Evolutionary conservation across 192 early-diverging fungal genomes (phyloP), one percentile per base, ranked within the genome.

Genomic region (Borealophlyctis nickersoniae): DNA sequence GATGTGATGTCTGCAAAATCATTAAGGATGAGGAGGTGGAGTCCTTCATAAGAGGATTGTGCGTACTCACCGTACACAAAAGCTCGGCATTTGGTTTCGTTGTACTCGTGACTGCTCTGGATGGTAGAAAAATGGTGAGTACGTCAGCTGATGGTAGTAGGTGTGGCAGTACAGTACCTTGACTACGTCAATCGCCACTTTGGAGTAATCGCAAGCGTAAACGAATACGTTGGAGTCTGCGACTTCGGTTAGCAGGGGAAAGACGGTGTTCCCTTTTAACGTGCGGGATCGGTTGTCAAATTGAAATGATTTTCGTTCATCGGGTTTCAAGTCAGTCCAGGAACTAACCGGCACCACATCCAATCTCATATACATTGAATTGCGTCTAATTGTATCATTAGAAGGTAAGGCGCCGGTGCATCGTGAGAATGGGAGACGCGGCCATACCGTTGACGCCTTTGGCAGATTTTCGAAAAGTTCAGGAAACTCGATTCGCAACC

Each of bases 151-250:
- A n/a, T n/a, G n/a, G n/a, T n/a, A n/a, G n/a, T n/a, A n/a, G n/a
- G n/a, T n/a, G n/a, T n/a, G n/a, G n/a, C n/a, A n/a, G n/a, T n/a
- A n/a, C n/a, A n/a, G n/a, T 45, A 82, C 83, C 70, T 94, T 89
- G n/a, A 99, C 96, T 28, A 97, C 88, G 4, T 91, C 86, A 0
- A 99, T 88, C 0, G 98, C 98, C 2, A 89, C 89, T 0, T 81
- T 75, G 1, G 93, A 91, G 71, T 92, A 98, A 69, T 99, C 98
- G 65, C 89, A 90, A 1, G 91, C 93, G 74, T 95, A 93, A n/a
- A 93, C 83, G 73, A 86, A 94, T 27, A 98, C 74, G 24, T 91
- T 82, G 26, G 84, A 64, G 52, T 82, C 76, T 22, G 71, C 60
- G 67, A 83, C 75, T 49, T 90, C 85, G 52, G 86, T 81, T 33